Percentiles rank a stretch among this genome's conserved stretches.
These are phyloP conservation scores for Rhododendron griersonianum DNA, from an alignment of 148 eudicot species.

Conservation along the genomic window DNA sequence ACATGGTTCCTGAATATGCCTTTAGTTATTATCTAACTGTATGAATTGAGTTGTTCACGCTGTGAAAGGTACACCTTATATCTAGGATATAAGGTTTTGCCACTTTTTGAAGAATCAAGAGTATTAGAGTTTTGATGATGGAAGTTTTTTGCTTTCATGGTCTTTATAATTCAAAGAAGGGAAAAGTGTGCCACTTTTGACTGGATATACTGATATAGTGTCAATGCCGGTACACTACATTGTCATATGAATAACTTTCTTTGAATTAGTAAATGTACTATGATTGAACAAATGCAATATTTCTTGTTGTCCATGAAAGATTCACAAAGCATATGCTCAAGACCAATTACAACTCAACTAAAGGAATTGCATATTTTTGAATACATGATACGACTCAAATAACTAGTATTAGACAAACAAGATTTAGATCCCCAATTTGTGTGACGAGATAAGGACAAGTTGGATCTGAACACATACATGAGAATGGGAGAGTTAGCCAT, in stretches of 20 bases:
- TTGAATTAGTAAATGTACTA: background rate
- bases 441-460: no score
- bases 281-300: background rate
- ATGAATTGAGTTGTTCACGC: no score
- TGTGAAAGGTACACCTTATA: no score
- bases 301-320: background rate
- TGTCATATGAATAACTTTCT: background rate
- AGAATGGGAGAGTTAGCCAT: background rate
- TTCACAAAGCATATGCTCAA: background rate
- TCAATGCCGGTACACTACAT: background rate
- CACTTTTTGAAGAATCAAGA: no score
- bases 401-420: background rate
- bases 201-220: background rate
- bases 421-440: no score
- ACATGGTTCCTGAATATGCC: no score
- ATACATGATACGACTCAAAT: background rate
- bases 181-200: background rate
- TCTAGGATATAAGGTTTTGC: no score
- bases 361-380: background rate
- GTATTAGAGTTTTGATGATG: no score
- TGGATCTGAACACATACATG: no score
- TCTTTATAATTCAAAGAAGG: background rate
- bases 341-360: background rate
- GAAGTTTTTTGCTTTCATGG: background rate
- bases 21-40: no score